These are phyloP conservation scores for Annona squamosa DNA, from an alignment of 164 flowering plant species.

Conservation along the genomic window DNA sequence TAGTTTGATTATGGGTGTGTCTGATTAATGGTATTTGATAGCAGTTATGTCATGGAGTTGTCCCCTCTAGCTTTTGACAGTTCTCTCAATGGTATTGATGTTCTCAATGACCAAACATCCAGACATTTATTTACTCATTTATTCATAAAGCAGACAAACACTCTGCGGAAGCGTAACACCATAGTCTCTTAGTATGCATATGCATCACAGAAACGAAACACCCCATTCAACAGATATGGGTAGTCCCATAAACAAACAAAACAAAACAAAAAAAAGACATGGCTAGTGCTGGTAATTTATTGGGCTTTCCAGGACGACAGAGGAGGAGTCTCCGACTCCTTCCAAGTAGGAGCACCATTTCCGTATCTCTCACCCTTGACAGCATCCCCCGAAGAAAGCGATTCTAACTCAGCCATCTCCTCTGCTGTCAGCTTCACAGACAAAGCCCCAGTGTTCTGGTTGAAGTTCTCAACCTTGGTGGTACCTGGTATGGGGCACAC, in stretches of 20 bases:
- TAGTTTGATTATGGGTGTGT: no score
- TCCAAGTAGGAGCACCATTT: background rate
- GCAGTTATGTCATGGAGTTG: no score
- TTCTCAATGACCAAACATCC: no score
- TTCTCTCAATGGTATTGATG: no score
- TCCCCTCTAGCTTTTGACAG: no score
- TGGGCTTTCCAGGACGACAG: slow-evolving; percentile 22
- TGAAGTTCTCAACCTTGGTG: slow-evolving; percentile 39
- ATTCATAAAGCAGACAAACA: no score
- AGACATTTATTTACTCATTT: no score
- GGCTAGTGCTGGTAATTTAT: background rate
- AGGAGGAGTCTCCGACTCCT: slow-evolving; percentile 20
- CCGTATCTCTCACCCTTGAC: slow-evolving; percentile 27
- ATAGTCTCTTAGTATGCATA: background rate
- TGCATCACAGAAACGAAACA: background rate
- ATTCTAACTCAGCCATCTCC: slow-evolving; percentile 36
- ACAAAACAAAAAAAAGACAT: background rate
- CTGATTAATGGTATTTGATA: no score
- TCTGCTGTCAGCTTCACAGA: slow-evolving; percentile 27
- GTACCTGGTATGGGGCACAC: slow-evolving; percentile 47
- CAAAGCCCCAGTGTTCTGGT: slow-evolving; percentile 37
- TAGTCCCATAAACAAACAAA: background rate
- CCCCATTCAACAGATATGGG: background rate
- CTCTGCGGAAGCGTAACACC: background rate
- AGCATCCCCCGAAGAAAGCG: slow-evolving; percentile 17